phyloP scores from a whole-genome alignment of 2,329 filamentous ascomycete genomes.

The Epichloe uncinata region DNA sequence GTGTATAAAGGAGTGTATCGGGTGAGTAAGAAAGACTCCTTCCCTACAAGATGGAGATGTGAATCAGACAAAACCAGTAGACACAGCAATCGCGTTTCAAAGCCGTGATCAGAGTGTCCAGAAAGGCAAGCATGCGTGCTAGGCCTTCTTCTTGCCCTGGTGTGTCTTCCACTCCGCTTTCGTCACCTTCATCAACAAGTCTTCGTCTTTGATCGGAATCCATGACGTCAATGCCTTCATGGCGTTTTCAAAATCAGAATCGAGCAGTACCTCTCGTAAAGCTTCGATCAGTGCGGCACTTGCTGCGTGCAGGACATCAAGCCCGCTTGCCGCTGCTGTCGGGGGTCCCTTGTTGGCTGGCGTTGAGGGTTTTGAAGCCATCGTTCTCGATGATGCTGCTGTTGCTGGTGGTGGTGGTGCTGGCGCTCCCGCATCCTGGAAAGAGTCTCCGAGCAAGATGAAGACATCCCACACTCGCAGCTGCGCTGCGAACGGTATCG shows the following conservation, averaged over 20 bases:
- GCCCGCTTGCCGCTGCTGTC: constrained; percentile 29
- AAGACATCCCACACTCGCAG: constrained; percentile 96
- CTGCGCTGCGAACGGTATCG: constrained; percentile 86
- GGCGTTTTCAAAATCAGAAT: constrained; percentile 91
- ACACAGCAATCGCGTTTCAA: not conserved
- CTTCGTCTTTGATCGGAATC: constrained; percentile 88
- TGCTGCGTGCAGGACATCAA: constrained; percentile 83
- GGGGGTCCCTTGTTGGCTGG: constrained; percentile 3
- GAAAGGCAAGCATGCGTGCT: constrained; percentile 18
- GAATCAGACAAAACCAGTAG: too few relatives aligned
- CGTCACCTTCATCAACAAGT: constrained; percentile 81
- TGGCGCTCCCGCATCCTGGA: not conserved
- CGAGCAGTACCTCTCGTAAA: constrained; percentile 73
- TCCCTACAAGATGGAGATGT: too few relatives aligned
- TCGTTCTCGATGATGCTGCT: not conserved
- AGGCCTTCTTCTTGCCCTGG: constrained; percentile 31
- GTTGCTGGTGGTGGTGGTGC: not conserved
- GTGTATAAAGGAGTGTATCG: constrained; percentile 1
- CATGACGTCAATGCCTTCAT: constrained; percentile 96
- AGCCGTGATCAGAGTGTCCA: constrained; percentile 10
- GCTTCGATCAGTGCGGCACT: constrained; percentile 84
- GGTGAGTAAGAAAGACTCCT: constrained; percentile 4
- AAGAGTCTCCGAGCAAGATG: constrained; percentile 60
- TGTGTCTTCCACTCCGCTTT: constrained; percentile 72
- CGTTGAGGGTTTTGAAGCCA: not conserved